Evolutionary conservation across 1,284 basidiomycete species (phyloP), one percentile per base, ranked within the genome.

Genomic region (Rhodofomes roseus): DNA sequence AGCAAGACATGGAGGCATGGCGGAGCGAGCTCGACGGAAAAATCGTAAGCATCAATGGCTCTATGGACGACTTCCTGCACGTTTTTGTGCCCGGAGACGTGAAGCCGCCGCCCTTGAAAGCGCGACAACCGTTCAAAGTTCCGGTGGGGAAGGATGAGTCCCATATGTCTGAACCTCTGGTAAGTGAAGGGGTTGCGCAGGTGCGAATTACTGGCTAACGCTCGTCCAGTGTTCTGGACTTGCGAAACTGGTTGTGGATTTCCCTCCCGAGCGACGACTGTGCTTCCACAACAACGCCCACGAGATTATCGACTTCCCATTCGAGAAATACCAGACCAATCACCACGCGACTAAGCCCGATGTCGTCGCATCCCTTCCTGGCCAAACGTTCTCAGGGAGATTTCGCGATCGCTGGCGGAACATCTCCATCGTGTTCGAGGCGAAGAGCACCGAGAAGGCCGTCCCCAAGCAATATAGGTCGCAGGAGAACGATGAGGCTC

Each of bases 351-450:
- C 50, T 4, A 54, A 53, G 23, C 57, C 57, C 4, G 44, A 46
- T 12, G 18, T 58, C 18, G 27, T 52, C 16, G 51, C 39, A 2
- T 41, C 50, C 5, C 51, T 53, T 16, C 57, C 51, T 7, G 57
- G 50, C 7, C 36, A 58, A 22, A 14, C 14, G 2, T 23, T 41
- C 50, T 22, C 4, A 25, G 23, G n/a, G 12, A n/a, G 12, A 29
- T 29, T 54, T 18, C 34, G 22, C n/a, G 23, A 37, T 36, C 44
- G 36, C 18, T 58, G 57, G 57, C 12, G 23, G 4, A 40, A 52
- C 20, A 39, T 57, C 34, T 36, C 56, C 20, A 11, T 52, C 11
- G 56, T 44, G 11, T 52, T 57, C 39, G 56, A 57, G 36, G 36
- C 37, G 18, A 50, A 44, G 48, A 29, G 4, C 34, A 36, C 14